Conservation (phyloP, 2,329 filamentous ascomycete genomes). For the Xylariales sp. region DNA sequence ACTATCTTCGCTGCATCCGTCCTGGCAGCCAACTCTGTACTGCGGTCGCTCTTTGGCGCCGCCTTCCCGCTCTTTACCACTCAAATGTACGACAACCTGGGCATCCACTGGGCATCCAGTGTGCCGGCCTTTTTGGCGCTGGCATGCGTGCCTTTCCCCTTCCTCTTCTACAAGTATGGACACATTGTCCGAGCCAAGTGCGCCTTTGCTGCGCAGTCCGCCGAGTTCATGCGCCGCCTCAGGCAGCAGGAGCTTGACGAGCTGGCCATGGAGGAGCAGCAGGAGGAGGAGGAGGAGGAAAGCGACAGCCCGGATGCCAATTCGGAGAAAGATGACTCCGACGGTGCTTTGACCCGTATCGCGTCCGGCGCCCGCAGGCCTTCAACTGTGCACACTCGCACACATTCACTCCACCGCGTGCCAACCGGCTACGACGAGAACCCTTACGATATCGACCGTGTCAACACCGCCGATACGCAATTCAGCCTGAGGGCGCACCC, state of each 20-base stretch:
- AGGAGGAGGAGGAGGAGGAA: constrained; percentile 23
- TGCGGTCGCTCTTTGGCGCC: constrained; percentile 68
- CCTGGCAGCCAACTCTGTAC: constrained; percentile 66
- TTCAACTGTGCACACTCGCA: too few species aligned
- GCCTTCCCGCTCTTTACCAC: constrained; percentile 70
- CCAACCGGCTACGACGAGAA: constrained; percentile 34
- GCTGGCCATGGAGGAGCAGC: constrained; percentile 18
- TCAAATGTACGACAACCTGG: constrained; percentile 12
- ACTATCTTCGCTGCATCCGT: constrained; percentile 72
- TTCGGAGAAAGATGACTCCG: constrained; percentile 17
- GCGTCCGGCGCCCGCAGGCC: constrained; percentile 4
- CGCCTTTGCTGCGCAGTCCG: constrained; percentile 46
- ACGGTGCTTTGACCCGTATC: constrained; percentile 13
- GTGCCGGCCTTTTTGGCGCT: constrained; percentile 23
- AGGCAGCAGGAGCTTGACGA: constrained; percentile 21
- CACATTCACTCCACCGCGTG: constrained; percentile 1
- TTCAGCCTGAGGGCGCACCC: too few species aligned
- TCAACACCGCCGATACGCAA: constrained; percentile 31
- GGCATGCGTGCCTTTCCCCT: constrained; percentile 52
- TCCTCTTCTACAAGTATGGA: constrained; percentile 58
- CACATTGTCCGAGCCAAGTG: constrained; percentile 44
- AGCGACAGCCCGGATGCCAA: too few species aligned
- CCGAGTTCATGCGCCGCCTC: constrained; percentile 40
- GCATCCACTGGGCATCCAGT: constrained; percentile 8
- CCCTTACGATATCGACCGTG: constrained; percentile 37